These are phyloP conservation scores for Kuraishia ogatae DNA, from an alignment of 805 yeast genomes.

Conservation along the genomic window DNA sequence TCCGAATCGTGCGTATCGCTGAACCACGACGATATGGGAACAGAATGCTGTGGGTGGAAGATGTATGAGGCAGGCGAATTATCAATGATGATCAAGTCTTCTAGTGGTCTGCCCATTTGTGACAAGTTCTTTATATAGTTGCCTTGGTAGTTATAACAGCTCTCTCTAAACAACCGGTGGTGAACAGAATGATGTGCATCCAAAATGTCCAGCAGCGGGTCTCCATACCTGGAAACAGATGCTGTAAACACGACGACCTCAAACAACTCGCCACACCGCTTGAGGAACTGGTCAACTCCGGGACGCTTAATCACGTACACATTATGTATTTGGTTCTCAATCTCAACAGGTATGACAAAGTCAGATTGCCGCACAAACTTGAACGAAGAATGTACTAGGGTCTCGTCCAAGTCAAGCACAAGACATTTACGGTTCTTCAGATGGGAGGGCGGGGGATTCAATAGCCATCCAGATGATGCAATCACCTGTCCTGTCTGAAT, in stretches of 20 bases:
- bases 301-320: constrained; percentile 97
- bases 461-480: constrained; percentile 56
- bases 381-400: constrained; percentile 92
- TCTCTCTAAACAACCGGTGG: constrained; percentile 89
- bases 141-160: constrained; percentile 90
- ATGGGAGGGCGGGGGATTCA: constrained; percentile 42
- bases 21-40: constrained; percentile 97
- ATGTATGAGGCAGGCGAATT: constrained; percentile 98
- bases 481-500: constrained; percentile 67
- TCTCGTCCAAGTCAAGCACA: constrained; percentile 89
- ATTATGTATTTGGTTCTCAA: constrained; percentile 84
- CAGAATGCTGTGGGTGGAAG: constrained; percentile 96
- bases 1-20: constrained; percentile 97
- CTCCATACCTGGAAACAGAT: constrained; percentile 90
- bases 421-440: constrained; percentile 72
- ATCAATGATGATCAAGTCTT: constrained; percentile 83
- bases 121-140: constrained; percentile 90
- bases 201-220: constrained; percentile 83
- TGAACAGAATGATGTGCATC: constrained; percentile 73
- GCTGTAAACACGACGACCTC: constrained; percentile 98
- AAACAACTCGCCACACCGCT: constrained; percentile 71
- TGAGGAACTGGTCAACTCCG: constrained; percentile 91
- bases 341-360: constrained; percentile 95
- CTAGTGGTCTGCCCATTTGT: constrained; percentile 87
- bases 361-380: constrained; percentile 89